Percentiles rank a stretch among this genome's conserved stretches.
These are phyloP conservation scores for Pleochaeta shiraiana DNA, from an alignment of 2,329 filamentous ascomycete genomes.

Conservation along the genomic window DNA sequence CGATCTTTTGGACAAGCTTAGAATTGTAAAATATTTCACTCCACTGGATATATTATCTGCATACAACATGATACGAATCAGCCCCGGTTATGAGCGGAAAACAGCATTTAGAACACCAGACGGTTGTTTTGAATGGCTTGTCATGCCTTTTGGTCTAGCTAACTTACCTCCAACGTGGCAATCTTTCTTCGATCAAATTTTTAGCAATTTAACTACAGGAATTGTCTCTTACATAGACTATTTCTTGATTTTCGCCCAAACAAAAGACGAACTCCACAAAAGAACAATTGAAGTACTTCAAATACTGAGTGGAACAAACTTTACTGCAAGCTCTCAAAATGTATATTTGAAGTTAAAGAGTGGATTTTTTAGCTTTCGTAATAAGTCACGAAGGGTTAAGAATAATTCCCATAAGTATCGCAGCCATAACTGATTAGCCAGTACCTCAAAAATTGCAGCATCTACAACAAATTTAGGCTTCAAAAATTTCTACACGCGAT, in stretches of 20 bases:
- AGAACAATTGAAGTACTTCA: background rate
- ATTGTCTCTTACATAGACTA: background rate
- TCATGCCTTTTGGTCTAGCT: background rate
- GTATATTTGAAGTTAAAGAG: background rate
- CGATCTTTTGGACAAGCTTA: background rate
- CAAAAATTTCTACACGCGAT: background rate
- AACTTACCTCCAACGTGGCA: conserved; percentile 4
- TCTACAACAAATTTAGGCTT: conserved; percentile 1
- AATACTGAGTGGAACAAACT: background rate
- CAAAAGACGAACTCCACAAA: background rate
- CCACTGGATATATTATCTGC: background rate
- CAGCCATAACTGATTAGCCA: background rate
- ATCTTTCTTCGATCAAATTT: background rate
- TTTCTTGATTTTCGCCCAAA: background rate
- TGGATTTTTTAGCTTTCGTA: background rate
- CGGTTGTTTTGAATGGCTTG: background rate
- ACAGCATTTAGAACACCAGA: background rate
- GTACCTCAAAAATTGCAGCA: conserved; percentile 1
- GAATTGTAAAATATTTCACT: background rate
- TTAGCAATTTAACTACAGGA: background rate
- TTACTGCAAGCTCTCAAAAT: background rate
- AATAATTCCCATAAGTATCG: background rate
- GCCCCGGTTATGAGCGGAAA: background rate
- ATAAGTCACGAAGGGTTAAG: too few relatives aligned
- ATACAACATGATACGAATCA: background rate